Evolutionary conservation across 805 yeast species (phyloP).

Genomic region (Sugiyamaella boreocaroliniensis): DNA sequence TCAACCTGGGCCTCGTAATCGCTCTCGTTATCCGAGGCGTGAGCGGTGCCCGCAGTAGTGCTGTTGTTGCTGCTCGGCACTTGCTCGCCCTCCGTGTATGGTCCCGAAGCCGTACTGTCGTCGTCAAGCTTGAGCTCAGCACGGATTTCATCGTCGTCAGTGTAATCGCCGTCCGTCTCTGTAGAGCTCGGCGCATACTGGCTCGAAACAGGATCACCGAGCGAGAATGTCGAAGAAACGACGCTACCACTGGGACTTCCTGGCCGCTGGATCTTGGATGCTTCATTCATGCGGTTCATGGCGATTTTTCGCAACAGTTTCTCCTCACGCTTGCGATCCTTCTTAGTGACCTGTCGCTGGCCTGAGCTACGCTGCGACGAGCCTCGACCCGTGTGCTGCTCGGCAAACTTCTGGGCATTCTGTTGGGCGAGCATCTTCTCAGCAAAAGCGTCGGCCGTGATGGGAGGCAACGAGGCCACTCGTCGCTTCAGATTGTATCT

Average conservation of each 20-base stretch:
- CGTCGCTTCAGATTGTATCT: slow-evolving; percentile 90
- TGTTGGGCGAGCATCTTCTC: slow-evolving; percentile 50
- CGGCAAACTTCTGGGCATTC: slow-evolving; percentile 17
- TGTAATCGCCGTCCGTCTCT: slow-evolving; percentile 9
- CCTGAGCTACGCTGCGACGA: slow-evolving; percentile 19
- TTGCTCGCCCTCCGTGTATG: neutral
- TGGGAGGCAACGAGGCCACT: slow-evolving; percentile 75
- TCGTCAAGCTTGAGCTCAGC: neutral
- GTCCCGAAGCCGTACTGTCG: neutral
- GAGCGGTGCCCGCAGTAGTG: neutral
- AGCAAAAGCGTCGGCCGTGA: slow-evolving; percentile 60
- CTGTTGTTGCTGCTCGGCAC: neutral
- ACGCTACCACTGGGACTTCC: slow-evolving; percentile 17
- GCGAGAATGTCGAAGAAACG: slow-evolving; percentile 21
- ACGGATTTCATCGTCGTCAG: slow-evolving; percentile 1
- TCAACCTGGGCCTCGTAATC: slow-evolving; percentile 20
- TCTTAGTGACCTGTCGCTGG: slow-evolving; percentile 32
- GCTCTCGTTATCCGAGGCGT: slow-evolving; percentile 3
- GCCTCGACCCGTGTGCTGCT: slow-evolving; percentile 22
- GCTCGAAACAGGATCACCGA: slow-evolving; percentile 22
- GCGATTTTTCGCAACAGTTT: slow-evolving; percentile 18
- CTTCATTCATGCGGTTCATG: neutral
- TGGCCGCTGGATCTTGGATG: slow-evolving; percentile 7
- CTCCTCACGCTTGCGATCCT: slow-evolving; percentile 31
- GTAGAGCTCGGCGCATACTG: slow-evolving; percentile 10